These are phyloP conservation scores for Wickerhamomyces bovis DNA, from an alignment of 805 yeast species.

Conservation along the genomic window DNA sequence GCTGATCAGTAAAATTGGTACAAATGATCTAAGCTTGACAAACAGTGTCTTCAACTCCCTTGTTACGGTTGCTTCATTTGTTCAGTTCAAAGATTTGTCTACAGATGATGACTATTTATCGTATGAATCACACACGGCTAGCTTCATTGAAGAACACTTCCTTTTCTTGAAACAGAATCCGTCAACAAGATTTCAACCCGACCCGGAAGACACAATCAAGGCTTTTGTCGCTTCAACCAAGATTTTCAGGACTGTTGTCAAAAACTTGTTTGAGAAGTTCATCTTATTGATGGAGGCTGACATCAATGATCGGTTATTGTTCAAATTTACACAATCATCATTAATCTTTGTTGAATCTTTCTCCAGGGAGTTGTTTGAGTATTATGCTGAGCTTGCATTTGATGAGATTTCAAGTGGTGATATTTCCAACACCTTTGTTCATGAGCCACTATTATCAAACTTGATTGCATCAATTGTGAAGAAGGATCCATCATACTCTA, in stretches of 20 bases:
- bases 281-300: slow-evolving; percentile 57
- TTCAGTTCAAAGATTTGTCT: slow-evolving; percentile 62
- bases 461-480: slow-evolving; percentile 68
- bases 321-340: slow-evolving; percentile 39
- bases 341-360: slow-evolving; percentile 50
- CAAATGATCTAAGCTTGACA: slow-evolving; percentile 77
- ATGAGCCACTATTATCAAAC: slow-evolving; percentile 62
- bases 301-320: slow-evolving; percentile 29
- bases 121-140: slow-evolving; percentile 35
- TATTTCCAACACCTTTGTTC: slow-evolving; percentile 50
- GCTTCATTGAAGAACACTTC: slow-evolving; percentile 63
- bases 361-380: slow-evolving; percentile 47
- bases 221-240: slow-evolving; percentile 73
- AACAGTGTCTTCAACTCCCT: slow-evolving; percentile 61
- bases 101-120: slow-evolving; percentile 33
- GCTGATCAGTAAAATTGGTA: slow-evolving; percentile 76
- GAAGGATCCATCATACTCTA: slow-evolving; percentile 35
- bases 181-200: slow-evolving; percentile 31
- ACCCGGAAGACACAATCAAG: slow-evolving; percentile 38
- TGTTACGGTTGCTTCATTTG: slow-evolving; percentile 61
- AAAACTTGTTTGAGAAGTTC: slow-evolving; percentile 49
- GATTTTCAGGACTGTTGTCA: slow-evolving; percentile 56
- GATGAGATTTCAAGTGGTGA: slow-evolving; percentile 45
- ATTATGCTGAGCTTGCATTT: slow-evolving; percentile 33
- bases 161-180: slow-evolving; percentile 36